A percentile compares a stretch with the other conserved stretches of the same genome.
Evolutionary conservation across 257 asterid species (phyloP).

Genomic region (Agastache rugosa): DNA sequence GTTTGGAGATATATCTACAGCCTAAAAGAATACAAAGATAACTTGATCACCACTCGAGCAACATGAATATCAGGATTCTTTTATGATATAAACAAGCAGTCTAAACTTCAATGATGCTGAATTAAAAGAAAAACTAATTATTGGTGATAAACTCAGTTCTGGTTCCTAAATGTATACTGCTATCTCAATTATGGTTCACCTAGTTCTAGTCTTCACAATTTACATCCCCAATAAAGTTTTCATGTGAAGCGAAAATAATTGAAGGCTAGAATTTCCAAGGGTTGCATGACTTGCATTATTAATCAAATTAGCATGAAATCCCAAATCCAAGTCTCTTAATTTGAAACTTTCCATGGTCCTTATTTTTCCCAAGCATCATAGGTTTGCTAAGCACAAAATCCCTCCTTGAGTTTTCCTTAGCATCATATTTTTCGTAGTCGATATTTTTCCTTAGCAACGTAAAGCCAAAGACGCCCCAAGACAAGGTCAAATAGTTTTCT

Average conservation of each 20-base stretch:
- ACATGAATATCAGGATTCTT: neutral
- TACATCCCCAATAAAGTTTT: neutral
- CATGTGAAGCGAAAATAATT: neutral
- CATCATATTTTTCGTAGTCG: too few species aligned
- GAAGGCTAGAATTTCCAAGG: neutral
- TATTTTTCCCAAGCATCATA: too few species aligned
- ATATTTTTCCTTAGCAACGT: too few species aligned
- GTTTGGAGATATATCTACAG: constrained; percentile 87
- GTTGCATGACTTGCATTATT: too few species aligned
- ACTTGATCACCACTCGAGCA: neutral
- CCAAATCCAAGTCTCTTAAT: neutral
- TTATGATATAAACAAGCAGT: neutral
- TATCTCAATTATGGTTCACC: neutral
- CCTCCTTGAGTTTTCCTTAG: too few species aligned
- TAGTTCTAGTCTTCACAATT: neutral
- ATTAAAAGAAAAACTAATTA: neutral
- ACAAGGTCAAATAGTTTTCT: too few species aligned
- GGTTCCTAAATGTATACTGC: neutral
- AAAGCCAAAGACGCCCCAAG: too few species aligned
- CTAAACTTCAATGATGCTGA: neutral
- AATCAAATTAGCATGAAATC: neutral
- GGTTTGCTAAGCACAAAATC: too few species aligned
- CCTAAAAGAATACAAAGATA: constrained; percentile 45
- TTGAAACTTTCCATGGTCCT: neutral
- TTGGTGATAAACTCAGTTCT: neutral